Percentiles rank a stretch among this genome's conserved stretches.
Conservation (phyloP, 2,329 filamentous ascomycete genomes). For the Coleophoma eucalyptorum region DNA sequence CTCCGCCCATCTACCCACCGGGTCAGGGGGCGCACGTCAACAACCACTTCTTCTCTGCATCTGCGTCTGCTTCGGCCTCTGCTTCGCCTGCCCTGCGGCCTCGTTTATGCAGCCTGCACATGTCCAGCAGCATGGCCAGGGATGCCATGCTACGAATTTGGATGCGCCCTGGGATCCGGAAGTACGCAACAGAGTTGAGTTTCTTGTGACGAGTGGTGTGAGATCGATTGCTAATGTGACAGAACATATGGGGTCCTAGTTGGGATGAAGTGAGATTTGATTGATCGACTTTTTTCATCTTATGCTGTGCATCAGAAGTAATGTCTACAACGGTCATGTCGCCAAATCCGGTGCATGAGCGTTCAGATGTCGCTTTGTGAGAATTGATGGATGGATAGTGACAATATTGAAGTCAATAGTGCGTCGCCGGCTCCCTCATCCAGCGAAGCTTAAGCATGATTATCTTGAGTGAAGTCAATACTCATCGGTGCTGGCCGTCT, state of each 20-base stretch:
- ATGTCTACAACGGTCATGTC: not conserved
- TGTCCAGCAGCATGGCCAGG: not conserved
- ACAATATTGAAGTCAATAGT: not conserved
- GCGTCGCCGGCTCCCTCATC: no score
- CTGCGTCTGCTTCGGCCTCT: not conserved
- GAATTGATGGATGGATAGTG: not conserved
- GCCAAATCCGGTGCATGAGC: no score
- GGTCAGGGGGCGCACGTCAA: no score
- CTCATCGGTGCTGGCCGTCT: no score
- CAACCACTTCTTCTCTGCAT: not conserved
- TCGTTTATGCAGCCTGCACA: not conserved
- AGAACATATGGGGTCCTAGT: not conserved
- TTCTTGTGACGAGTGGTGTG: not conserved
- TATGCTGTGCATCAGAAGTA: not conserved
- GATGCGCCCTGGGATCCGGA: not conserved
- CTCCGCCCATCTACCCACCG: no score
- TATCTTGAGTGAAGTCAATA: no score
- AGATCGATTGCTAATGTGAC: not conserved
- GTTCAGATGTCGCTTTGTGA: no score
- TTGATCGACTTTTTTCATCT: not conserved
- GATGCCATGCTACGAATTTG: not conserved
- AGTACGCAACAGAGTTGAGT: not conserved
- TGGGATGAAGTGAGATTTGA: not conserved
- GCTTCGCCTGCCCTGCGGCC: not conserved
- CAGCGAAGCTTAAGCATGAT: no score